These are phyloP conservation scores for Apostasia shenzhenica DNA, from an alignment of 106 monocot genomes.

Conservation along the genomic window DNA sequence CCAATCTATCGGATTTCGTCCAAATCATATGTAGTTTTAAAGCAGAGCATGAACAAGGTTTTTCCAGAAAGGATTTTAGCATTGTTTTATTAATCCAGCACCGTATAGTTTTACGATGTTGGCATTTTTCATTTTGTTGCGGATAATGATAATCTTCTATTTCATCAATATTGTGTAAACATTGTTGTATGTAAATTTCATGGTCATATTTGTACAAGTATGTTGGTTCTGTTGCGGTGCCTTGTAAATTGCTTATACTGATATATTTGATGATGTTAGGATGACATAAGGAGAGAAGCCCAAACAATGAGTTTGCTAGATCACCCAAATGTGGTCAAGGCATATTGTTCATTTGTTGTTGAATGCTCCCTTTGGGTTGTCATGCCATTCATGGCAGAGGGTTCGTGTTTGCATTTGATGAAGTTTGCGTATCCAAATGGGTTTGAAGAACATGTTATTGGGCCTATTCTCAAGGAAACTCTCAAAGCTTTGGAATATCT, in stretches of 20 bases:
- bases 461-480: slow-evolving; percentile 69
- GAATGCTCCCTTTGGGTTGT: slow-evolving; percentile 71
- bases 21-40: too few species aligned
- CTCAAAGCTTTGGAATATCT: slow-evolving; percentile 83
- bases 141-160: too few species aligned
- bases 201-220: too few species aligned
- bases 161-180: too few species aligned
- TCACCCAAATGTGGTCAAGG: slow-evolving; percentile 69
- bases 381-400: slow-evolving; percentile 88
- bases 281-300: slow-evolving; percentile 80
- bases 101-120: too few species aligned
- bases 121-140: too few species aligned
- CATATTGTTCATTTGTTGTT: slow-evolving; percentile 81
- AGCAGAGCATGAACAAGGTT: too few species aligned
- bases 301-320: slow-evolving; percentile 86
- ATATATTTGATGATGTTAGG: slow-evolving; percentile 23
- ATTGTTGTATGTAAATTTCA: too few species aligned
- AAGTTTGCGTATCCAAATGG: slow-evolving; percentile 74
- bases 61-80: too few species aligned
- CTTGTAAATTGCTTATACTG: not conserved
- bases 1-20: too few species aligned
- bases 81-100: too few species aligned
- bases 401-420: slow-evolving; percentile 89
- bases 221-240: too few species aligned
- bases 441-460: slow-evolving; percentile 71